These are phyloP conservation scores for Boletus holoroseus DNA, from an alignment of 1,284 basidiomycete genomes.

Conservation along the genomic window DNA sequence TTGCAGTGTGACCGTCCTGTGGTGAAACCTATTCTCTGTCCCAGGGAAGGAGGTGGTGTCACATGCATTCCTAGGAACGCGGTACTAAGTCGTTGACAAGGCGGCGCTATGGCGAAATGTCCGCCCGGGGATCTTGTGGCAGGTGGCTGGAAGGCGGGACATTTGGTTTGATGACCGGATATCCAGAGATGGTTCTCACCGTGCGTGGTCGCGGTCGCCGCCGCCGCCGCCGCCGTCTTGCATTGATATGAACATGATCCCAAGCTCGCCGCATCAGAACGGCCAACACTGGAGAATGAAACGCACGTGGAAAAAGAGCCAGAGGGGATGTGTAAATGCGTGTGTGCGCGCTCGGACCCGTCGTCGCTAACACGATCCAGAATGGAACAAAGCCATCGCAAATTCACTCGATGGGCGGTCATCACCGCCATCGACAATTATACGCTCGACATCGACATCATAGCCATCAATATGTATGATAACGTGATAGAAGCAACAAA, in stretches of 20 bases:
- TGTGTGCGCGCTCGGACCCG: constrained; percentile 13
- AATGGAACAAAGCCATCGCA: constrained; percentile 7
- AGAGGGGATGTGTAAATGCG: neutral
- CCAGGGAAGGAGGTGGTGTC: neutral
- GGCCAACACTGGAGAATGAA: constrained; percentile 18
- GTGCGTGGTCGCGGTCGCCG: neutral
- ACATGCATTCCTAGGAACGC: constrained; percentile 4
- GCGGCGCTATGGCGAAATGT: neutral
- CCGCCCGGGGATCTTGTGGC: neutral
- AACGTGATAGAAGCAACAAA: neutral
- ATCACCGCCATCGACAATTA: constrained; percentile 12
- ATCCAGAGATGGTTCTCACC: neutral
- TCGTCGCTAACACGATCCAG: neutral
- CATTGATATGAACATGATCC: neutral
- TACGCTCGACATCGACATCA: constrained; percentile 14
- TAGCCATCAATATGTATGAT: constrained; percentile 9
- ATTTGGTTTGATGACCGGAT: constrained; percentile 17
- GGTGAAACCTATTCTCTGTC: neutral
- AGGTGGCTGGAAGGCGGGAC: neutral
- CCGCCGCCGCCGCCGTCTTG: neutral
- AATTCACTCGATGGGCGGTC: neutral
- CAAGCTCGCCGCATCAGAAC: constrained; percentile 8
- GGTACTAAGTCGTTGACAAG: neutral
- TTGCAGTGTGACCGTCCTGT: neutral
- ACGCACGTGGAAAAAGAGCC: constrained; percentile 11